Evolutionary conservation across 192 early-diverging fungal genomes (phyloP).

Genomic region (Chytriomyces sp.): DNA sequence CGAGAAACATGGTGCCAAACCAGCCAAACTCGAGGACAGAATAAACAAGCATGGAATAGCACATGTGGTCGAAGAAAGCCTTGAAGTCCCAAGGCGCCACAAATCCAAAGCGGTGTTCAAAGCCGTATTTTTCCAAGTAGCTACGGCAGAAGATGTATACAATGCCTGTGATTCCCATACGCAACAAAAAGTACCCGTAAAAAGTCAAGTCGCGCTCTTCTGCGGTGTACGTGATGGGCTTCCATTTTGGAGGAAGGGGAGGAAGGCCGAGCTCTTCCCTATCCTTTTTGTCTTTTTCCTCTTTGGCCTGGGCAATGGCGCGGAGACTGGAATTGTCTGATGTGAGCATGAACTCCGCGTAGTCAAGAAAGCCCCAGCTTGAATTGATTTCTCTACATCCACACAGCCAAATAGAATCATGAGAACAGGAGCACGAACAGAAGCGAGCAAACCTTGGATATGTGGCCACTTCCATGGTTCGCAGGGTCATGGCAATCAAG

Average conservation of each 20-base stretch:
- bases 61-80: not conserved
- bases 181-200: not conserved
- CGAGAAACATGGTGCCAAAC: not conserved
- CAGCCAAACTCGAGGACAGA: not conserved
- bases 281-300: not conserved
- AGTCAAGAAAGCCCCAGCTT: not conserved
- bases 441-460: not conserved
- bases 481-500: not conserved
- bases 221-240: not conserved
- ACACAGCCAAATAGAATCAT: not conserved
- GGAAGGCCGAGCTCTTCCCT: not conserved
- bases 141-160: not conserved
- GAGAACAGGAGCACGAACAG: not conserved
- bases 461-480: not conserved
- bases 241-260: not conserved
- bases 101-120: not conserved
- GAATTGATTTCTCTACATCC: not conserved
- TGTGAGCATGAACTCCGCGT: conserved; percentile 4
- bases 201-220: not conserved
- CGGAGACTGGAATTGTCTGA: not conserved
- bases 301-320: not conserved
- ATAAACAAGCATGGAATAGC: not conserved
- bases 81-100: not conserved
- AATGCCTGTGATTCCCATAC: not conserved
- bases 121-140: not conserved